Conservation (phyloP, 441 rosid genomes). For the Brassica balearica region DNA sequence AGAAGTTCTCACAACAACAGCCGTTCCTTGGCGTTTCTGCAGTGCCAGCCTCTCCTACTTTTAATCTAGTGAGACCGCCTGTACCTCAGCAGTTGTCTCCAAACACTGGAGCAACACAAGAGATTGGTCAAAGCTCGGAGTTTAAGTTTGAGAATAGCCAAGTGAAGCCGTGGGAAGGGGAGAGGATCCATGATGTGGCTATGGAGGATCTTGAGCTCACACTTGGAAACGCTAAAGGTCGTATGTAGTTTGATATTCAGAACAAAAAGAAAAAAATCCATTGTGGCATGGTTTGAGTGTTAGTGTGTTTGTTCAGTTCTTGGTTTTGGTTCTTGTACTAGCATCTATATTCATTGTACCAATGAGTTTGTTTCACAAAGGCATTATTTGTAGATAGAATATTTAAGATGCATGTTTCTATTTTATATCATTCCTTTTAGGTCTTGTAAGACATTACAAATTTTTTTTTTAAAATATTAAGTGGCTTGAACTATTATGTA, state of each 20-base stretch:
- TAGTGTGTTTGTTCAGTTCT: conserved; percentile 27
- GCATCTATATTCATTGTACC: conserved; percentile 33
- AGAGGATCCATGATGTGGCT: conserved; percentile 92
- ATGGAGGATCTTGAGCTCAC: conserved; percentile 97
- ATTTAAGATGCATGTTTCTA: conserved; percentile 43
- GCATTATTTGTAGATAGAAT: conserved; percentile 68
- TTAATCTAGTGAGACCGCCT: conserved; percentile 82
- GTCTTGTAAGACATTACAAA: conserved; percentile 39
- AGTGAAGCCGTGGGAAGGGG: conserved; percentile 99
- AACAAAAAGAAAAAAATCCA: conserved; percentile 4
- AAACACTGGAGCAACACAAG: conserved; percentile 48
- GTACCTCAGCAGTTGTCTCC: conserved; percentile 52
- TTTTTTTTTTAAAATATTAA: too few species aligned
- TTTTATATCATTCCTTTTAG: conserved; percentile 36
- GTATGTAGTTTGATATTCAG: conserved; percentile 17
- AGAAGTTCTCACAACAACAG: conserved; percentile 66
- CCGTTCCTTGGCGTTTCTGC: conserved; percentile 47
- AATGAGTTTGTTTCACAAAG: conserved; percentile 46
- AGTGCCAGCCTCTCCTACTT: conserved; percentile 88
- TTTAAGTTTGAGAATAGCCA: conserved; percentile 77
- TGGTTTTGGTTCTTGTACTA: conserved; percentile 40
- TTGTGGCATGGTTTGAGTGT: conserved; percentile 26
- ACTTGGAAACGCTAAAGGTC: conserved; percentile 77
- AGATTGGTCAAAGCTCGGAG: conserved; percentile 69
- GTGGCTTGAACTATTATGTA: conserved; percentile 32